Evolutionary conservation across 2,329 filamentous ascomycete genomes (phyloP), one percentile per base, ranked within the genome.

Genomic region (Penicillium janthinellum): DNA sequence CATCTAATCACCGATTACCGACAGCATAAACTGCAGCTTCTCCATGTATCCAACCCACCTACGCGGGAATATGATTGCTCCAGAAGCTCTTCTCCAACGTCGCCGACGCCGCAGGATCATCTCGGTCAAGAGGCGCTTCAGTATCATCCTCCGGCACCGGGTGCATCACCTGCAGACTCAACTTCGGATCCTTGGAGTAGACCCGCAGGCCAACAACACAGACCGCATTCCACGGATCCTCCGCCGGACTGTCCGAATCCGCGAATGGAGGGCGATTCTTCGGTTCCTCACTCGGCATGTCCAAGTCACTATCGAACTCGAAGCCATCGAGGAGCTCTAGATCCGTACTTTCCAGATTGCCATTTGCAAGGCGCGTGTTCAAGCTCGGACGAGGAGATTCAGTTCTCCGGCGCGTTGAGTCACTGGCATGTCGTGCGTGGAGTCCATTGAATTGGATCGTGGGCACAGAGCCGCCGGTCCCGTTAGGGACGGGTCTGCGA

Each of bases 201-300:
- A 88, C 84, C 5, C 84, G 77, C 34, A 88, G 70, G 0, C 85
- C 85, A 4, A 87, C 79, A 15, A 87, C 84, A 61, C 83, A 86
- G 0, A 86, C 79, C 0, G 85, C 85, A 65, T 87, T 86, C 85
- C 85, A 88, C 0, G 84, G 84, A 60, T 77, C 73, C 12, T 47
- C 60, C 60, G 20, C 58, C 54, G 48, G 57, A 14, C 54, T 60
- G 3, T 66, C 57, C 5, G 49, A 4, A 1, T 57, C 47, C 2
- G 34, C 35, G 7, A 55, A 54, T 2, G 56, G 54, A 8, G 34
- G 39, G 1, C 17, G 58, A 2, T 45, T 54, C n/a, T 67, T 69
- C 6, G 61, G 50, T 17, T 74, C 72, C 11, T 75, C 71, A 0
- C 69, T 61, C 2, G 73, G 70, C 75, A 78, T 77, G 55, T 78